Percentiles rank a stretch among this genome's conserved stretches.
These are phyloP conservation scores for Claviceps maximensis DNA, from an alignment of 2,329 filamentous ascomycete species.

Conservation along the genomic window DNA sequence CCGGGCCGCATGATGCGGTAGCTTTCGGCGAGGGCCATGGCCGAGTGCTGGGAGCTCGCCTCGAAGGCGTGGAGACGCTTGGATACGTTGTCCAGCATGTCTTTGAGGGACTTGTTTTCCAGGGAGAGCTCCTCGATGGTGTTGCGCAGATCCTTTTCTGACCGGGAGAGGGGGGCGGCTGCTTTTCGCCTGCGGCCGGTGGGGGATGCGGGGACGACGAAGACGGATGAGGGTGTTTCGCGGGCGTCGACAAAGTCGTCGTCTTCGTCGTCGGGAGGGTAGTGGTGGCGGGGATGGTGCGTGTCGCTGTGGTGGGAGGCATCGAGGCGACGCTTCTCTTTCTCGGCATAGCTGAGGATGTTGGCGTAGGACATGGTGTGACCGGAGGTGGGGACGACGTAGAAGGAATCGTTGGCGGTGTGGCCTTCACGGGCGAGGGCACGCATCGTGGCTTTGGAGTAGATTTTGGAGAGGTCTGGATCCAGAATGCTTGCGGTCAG, in stretches of 20 bases:
- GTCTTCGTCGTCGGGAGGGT: conserved; percentile 35
- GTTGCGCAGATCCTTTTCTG: conserved; percentile 40
- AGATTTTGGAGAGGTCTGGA: conserved; percentile 70
- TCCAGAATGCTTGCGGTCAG: conserved; percentile 26
- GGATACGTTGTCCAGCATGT: conserved; percentile 73
- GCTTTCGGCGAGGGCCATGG: conserved; percentile 75
- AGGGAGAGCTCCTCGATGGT: conserved; percentile 77
- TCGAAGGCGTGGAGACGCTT: conserved; percentile 89
- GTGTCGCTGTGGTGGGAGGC: conserved; percentile 36
- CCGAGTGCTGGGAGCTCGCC: conserved; percentile 76
- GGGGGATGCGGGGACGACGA: conserved; percentile 26
- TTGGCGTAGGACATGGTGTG: conserved; percentile 88
- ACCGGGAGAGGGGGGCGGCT: conserved; percentile 22
- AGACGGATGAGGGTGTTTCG: conserved; percentile 37
- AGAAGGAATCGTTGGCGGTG: conserved; percentile 65
- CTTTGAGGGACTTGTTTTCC: conserved; percentile 77
- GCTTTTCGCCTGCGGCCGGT: conserved; percentile 27
- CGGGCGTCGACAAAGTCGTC: conserved; percentile 85
- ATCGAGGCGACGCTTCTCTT: conserved; percentile 48
- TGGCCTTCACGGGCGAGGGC: conserved; percentile 60
- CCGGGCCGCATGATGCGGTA: conserved; percentile 48
- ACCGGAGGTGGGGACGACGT: conserved; percentile 83
- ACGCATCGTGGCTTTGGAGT: conserved; percentile 72
- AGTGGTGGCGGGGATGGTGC: conserved; percentile 15
- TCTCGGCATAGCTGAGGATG: conserved; percentile 61